A percentile compares a stretch with the other conserved stretches of the same genome.
Evolutionary conservation across 2,329 filamentous ascomycete genomes (phyloP).

Genomic region (Westerdykella aurantiaca): DNA sequence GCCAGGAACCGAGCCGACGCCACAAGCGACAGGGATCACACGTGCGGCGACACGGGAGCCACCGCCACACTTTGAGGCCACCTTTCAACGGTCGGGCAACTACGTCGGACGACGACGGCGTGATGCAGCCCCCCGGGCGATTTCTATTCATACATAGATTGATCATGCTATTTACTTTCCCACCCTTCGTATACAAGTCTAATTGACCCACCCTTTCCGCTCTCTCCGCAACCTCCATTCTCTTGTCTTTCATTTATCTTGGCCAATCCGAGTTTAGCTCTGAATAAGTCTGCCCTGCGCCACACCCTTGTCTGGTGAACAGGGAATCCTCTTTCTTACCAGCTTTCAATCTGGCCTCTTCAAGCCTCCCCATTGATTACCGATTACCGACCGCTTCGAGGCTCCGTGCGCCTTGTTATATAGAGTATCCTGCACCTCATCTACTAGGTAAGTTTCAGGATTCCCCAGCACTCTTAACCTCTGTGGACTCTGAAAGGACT

Average conservation of each 20-base stretch:
- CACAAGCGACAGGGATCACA: too few relatives aligned
- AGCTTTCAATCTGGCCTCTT: conserved; percentile 35
- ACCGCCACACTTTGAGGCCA: conserved; percentile 26
- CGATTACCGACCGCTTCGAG: conserved; percentile 8
- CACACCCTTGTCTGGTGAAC: conserved; percentile 12
- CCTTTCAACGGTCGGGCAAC: conserved; percentile 19
- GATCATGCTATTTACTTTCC: conserved; percentile 1
- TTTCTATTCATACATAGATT: conserved; percentile 15
- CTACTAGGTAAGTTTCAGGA: conserved; percentile 16
- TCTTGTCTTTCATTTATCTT: conserved; percentile 15
- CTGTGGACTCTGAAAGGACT: conserved; percentile 1
- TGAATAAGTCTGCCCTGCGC: conserved; percentile 16
- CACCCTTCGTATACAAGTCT: conserved; percentile 1
- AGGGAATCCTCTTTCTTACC: conserved; percentile 9
- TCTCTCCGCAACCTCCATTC: conserved; percentile 11
- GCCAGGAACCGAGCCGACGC: too few relatives aligned
- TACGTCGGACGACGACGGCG: conserved; percentile 26
- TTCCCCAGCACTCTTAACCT: conserved; percentile 7
- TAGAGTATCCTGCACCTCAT: conserved; percentile 7
- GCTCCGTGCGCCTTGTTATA: conserved; percentile 16
- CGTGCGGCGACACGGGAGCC: neutral
- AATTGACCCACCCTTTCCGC: conserved; percentile 14
- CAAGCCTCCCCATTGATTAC: conserved; percentile 20
- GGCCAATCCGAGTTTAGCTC: conserved; percentile 10
- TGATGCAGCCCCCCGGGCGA: conserved; percentile 10